These are phyloP conservation scores for Lachancea cidri DNA, from an alignment of 805 yeast genomes.

Conservation along the genomic window DNA sequence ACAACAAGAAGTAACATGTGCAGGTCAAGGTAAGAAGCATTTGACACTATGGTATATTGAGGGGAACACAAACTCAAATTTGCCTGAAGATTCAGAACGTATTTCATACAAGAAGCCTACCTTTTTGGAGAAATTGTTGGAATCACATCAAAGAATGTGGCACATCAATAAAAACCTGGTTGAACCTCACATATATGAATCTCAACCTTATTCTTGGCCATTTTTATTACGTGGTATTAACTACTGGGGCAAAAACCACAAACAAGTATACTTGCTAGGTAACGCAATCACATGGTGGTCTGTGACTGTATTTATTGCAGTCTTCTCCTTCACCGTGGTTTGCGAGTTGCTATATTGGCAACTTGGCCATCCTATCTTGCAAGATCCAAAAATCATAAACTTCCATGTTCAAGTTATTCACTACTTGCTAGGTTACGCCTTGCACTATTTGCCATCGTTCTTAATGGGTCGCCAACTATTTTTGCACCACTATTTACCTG, in stretches of 20 bases:
- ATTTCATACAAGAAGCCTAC: slow-evolving; percentile 49
- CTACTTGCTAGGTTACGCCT: slow-evolving; percentile 62
- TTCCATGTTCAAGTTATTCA: slow-evolving; percentile 59
- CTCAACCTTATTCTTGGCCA: slow-evolving; percentile 73
- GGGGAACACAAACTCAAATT: slow-evolving; percentile 50
- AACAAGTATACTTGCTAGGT: slow-evolving; percentile 67
- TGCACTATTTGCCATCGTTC: slow-evolving; percentile 71
- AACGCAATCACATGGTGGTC: slow-evolving; percentile 81
- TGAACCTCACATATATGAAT: slow-evolving; percentile 65
- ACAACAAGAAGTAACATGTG: slow-evolving; percentile 82
- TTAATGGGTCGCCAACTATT: slow-evolving; percentile 91
- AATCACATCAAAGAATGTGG: slow-evolving; percentile 75
- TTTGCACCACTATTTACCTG: slow-evolving; percentile 90
- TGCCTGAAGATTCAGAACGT: slow-evolving; percentile 41
- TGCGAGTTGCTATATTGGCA: slow-evolving; percentile 59
- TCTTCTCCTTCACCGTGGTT: slow-evolving; percentile 43
- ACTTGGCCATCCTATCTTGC: slow-evolving; percentile 45
- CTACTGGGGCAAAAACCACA: slow-evolving; percentile 62
- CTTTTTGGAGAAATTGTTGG: slow-evolving; percentile 56
- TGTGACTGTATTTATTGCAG: slow-evolving; percentile 46
- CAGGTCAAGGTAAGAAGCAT: slow-evolving; percentile 57
- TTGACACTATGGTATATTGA: slow-evolving; percentile 72
- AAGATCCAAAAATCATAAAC: slow-evolving; percentile 52
- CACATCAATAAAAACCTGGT: slow-evolving; percentile 64
- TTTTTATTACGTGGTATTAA: slow-evolving; percentile 70